phyloP scores from a whole-genome alignment of 768 basidiomycete genomes.

The Agaricus blazei region DNA sequence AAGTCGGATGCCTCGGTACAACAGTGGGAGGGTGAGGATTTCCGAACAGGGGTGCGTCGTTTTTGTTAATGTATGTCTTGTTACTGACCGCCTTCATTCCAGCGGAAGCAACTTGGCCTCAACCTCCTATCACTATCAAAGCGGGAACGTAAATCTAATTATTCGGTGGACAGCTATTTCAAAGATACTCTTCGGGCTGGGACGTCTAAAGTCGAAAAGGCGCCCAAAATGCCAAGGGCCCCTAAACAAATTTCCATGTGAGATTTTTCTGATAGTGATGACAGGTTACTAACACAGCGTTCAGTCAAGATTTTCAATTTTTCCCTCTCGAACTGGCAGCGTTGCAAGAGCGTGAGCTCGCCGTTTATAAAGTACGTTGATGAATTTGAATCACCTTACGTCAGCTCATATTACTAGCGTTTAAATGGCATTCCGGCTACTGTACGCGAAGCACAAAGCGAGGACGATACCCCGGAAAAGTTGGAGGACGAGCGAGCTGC shows the following conservation, averaged over 20 bases:
- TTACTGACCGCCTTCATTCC: constrained; percentile 9
- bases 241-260: constrained; percentile 86
- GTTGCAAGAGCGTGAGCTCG: constrained; percentile 83
- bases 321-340: constrained; percentile 77
- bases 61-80: background rate
- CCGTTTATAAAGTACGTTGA: constrained; percentile 63
- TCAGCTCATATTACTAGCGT: constrained; percentile 32
- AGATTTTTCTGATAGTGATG: constrained; percentile 21
- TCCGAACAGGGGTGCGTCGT: constrained; percentile 59
- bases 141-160: constrained; percentile 90
- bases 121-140: constrained; percentile 86
- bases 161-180: constrained; percentile 94
- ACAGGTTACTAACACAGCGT: constrained; percentile 1
- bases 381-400: background rate
- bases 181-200: constrained; percentile 84
- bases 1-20: constrained; percentile 89
- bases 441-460: constrained; percentile 57
- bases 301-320: constrained; percentile 95
- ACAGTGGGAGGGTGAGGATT: constrained; percentile 96
- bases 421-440: constrained; percentile 64
- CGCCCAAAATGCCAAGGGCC: constrained; percentile 75
- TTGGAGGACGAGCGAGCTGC: constrained; percentile 74
- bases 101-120: constrained; percentile 68
- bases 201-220: constrained; percentile 74
- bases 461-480: constrained; percentile 77